phyloP scores from a whole-genome alignment of 2,329 filamentous ascomycete species.

The Pyrenophora teres region DNA sequence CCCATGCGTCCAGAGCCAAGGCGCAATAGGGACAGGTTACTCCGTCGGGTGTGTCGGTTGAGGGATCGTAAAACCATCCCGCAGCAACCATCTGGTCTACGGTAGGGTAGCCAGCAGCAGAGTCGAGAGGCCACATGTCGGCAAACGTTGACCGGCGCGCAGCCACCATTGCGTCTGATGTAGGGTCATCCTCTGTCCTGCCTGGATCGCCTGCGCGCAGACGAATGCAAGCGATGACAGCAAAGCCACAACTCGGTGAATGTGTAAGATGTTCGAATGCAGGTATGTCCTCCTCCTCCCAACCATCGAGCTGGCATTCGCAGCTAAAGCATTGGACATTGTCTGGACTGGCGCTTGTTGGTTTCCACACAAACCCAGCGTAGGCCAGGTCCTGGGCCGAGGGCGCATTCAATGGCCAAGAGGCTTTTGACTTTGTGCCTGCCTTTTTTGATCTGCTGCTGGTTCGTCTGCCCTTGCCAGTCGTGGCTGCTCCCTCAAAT shows the following conservation, averaged over 20 bases:
- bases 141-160: slow-evolving; percentile 84
- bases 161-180: slow-evolving; percentile 69
- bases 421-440: slow-evolving; percentile 40
- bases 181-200: slow-evolving; percentile 74
- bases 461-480: slow-evolving; percentile 68
- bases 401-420: slow-evolving; percentile 79
- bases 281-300: slow-evolving; percentile 86
- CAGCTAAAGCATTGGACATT: slow-evolving; percentile 92
- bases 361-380: slow-evolving; percentile 90
- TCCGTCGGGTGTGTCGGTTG: slow-evolving; percentile 81
- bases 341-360: slow-evolving; percentile 74
- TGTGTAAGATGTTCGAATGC: slow-evolving; percentile 84
- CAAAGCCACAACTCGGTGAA: slow-evolving; percentile 84
- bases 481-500: slow-evolving; percentile 68
- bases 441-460: slow-evolving; percentile 66
- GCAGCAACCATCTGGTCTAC: slow-evolving; percentile 81
- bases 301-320: slow-evolving; percentile 81
- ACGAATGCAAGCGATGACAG: slow-evolving; percentile 64
- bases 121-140: slow-evolving; percentile 85
- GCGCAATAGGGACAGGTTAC: slow-evolving; percentile 91
- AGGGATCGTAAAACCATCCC: slow-evolving; percentile 93
- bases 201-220: slow-evolving; percentile 65
- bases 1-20: slow-evolving; percentile 91
- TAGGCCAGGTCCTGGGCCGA: slow-evolving; percentile 76
- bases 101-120: slow-evolving; percentile 31